Evolutionary conservation across 2,329 filamentous ascomycete species (phyloP), one percentile per base, ranked within the genome.

Genomic region (Penicillium aurantiogriseum): DNA sequence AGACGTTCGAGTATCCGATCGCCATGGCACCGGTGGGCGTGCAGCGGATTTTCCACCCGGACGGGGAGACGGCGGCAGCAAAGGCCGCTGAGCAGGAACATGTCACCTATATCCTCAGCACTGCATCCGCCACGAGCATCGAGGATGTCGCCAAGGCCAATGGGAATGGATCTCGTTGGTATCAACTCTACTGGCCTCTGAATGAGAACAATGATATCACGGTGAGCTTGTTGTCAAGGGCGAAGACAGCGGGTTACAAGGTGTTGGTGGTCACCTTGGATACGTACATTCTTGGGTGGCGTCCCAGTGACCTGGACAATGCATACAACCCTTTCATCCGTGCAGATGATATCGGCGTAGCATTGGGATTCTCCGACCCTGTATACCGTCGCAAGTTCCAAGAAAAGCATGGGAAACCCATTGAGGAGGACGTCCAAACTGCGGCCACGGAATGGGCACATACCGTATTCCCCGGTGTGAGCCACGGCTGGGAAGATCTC

Each of bases 241-340:
- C 87, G 0, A 83, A 84, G 66, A 75, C 71, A 0, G 79, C 76
- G 11, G 88, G 88, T 2, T 91, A 82, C 74, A 80, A 79, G 40
- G 86, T 85, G 0, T 77, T 91, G 0, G 83, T 91, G 5, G 85
- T 91, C 0, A 91, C 89, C 0, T 77, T 91, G 0, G 89, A 91
- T 71, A 90, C 88, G 0, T 89, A 85, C 68, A 81, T 80, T 13
- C 77, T 91, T 15, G 83, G 81, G 0, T 91, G 88, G 88, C 77
- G 89, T 33, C 88, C 87, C 0, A 78, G 77, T 0, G 88, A 90
- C 65, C 78, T 90, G 0, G 85, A 88, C 58, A 77, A 79, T 4
- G 81, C 78, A 3, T 88, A 84, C 64, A 66, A 71, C 6, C 71
- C 72, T 15, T 75, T 71, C 56, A 29, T 67, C 6, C 46, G 64